Evolutionary conservation across 306 rosid species (phyloP).

Genomic region (Medicago ruthenica): DNA sequence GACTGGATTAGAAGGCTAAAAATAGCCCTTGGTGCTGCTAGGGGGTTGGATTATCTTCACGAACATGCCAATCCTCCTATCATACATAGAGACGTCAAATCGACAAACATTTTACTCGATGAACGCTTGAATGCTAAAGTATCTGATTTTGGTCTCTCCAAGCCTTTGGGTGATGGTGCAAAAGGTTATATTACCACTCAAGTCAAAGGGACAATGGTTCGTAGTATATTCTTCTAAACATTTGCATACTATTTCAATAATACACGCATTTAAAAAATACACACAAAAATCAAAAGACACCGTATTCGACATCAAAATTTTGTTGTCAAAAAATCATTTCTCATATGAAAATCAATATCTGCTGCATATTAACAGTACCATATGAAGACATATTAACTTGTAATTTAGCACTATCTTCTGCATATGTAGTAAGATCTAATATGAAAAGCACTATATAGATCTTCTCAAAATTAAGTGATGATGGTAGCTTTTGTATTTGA

Average conservation of each 20-base stretch:
- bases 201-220: conserved; percentile 86
- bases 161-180: conserved; percentile 60
- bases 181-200: conserved; percentile 68
- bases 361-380: neutral
- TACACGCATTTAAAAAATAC: neutral
- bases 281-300: too few species aligned
- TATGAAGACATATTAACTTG: neutral
- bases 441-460: neutral
- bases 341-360: too few species aligned
- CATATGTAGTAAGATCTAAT: neutral
- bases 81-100: conserved; percentile 86
- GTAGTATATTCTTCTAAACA: conserved; percentile 37
- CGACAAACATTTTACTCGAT: conserved; percentile 76
- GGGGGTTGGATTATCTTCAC: conserved; percentile 81
- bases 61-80: conserved; percentile 80
- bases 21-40: conserved; percentile 73
- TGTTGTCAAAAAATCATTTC: too few species aligned
- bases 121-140: conserved; percentile 72
- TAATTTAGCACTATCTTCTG: neutral
- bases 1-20: conserved; percentile 74
- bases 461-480: neutral
- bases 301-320: too few species aligned
- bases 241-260: neutral
- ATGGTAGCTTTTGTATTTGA: conserved; percentile 23
- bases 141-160: conserved; percentile 86